Evolutionary conservation across 768 basidiomycete genomes (phyloP).

Genomic region (Asterophora parasitica): DNA sequence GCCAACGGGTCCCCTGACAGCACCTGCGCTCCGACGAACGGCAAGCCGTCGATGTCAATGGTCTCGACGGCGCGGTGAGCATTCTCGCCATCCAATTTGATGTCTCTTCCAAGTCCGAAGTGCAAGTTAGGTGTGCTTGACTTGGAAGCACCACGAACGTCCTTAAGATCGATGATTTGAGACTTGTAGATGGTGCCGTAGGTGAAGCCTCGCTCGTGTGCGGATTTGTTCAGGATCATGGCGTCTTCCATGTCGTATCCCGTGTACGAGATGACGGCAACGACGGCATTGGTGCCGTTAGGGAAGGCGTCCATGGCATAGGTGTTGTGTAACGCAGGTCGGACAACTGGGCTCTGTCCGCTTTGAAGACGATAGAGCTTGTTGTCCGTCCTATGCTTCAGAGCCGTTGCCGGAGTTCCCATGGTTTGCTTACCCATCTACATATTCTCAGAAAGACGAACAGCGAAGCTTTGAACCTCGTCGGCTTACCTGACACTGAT

Average conservation of each 20-base stretch:
- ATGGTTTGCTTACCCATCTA: constrained; percentile 99
- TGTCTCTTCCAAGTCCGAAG: constrained; percentile 83
- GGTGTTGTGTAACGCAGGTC: constrained; percentile 84
- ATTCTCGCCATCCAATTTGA: constrained; percentile 46
- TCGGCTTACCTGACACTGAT: constrained; percentile 77
- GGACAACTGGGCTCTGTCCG: constrained; percentile 92
- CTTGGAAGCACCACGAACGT: constrained; percentile 63
- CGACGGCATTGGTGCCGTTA: constrained; percentile 95
- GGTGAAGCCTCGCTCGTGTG: constrained; percentile 95
- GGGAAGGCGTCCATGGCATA: constrained; percentile 99
- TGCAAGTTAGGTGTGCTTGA: constrained; percentile 66
- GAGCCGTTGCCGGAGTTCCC: constrained; percentile 94
- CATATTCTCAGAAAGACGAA: constrained; percentile 1
- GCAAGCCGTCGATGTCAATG: constrained; percentile 82
- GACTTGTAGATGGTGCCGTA: constrained; percentile 98
- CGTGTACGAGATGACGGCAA: constrained; percentile 99
- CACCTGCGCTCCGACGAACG: constrained; percentile 67
- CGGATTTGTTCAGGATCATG: constrained; percentile 99
- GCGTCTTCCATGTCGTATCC: constrained; percentile 99
- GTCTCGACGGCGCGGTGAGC: constrained; percentile 40
- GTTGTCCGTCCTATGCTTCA: constrained; percentile 93
- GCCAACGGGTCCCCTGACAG: constrained; percentile 75
- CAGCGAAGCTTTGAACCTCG: neutral
- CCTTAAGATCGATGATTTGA: constrained; percentile 85
- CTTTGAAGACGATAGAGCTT: constrained; percentile 95